Evolutionary conservation across 257 asterid genomes (phyloP), one percentile per base, ranked within the genome.

Genomic region (Fraxinus quadrangulata): DNA sequence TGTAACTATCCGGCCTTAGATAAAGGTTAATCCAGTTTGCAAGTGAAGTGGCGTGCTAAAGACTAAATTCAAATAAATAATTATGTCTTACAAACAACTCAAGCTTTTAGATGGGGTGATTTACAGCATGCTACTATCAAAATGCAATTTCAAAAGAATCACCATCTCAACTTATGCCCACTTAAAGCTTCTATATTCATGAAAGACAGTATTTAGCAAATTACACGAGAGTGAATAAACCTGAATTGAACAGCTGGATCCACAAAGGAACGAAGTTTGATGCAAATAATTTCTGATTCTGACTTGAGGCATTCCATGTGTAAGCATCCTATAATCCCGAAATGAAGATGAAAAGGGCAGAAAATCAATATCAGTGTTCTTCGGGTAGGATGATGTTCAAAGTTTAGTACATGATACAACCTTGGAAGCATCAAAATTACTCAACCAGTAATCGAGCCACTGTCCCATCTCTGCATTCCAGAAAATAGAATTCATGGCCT

Each of bases 381-480:
- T 28, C 70, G 47, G 56, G 14, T 59, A 71, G 24, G 71, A 67
- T 30, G 40, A 70, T 2, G 63, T 66, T 7, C 28, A 11, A 37
- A 72, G 65, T 59, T 74, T 56, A 71, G 67, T 63, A 30, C 33
- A 24, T 26, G 37, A 78, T 16, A 72, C 77, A 73, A 88, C 95
- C 85, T 92, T 71, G 12, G 83, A 74, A 28, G 78, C 74, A 36
- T 73, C 67, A 68, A 80, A 75, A 65, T 80, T 76, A 37, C 17
- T 51, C 71, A 96, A 81, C 97, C 97, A 92, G 88, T 92, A 93
- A 86, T 96, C 99, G 36, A 88, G 84, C 99, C 99, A 96, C 34
- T 96, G 99, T 21, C 89, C 83, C 88, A 74, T 89, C 76, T 90
- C 94, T 1, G 75, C 4, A 6, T 89, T 90, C 99, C 99, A 96